Percentiles rank a stretch among this genome's conserved stretches.
Conservation (phyloP, 257 asterid species). For the Plantago major region DNA sequence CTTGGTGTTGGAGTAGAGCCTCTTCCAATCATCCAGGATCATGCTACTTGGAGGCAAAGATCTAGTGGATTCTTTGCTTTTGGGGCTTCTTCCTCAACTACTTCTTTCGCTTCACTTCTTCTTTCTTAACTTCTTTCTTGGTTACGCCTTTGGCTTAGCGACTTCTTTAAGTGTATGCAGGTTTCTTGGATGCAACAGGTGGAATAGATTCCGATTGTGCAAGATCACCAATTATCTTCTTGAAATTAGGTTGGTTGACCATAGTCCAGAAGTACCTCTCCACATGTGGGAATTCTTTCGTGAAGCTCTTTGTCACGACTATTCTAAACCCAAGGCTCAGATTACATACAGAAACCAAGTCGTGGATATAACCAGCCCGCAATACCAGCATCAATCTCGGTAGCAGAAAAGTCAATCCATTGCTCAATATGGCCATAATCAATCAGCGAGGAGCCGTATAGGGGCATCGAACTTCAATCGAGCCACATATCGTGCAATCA, state of each 20-base stretch:
- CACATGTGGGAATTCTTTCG: slow-evolving; percentile 85
- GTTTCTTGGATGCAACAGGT: slow-evolving; percentile 70
- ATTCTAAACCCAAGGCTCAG: slow-evolving; percentile 35
- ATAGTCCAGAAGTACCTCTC: slow-evolving; percentile 91
- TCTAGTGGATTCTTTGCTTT: slow-evolving; percentile 92
- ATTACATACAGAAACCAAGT: slow-evolving; percentile 49
- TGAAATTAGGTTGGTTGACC: slow-evolving; percentile 78
- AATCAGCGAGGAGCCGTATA: slow-evolving; percentile 63
- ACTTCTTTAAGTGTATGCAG: slow-evolving; percentile 60
- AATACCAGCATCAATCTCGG: slow-evolving; percentile 35
- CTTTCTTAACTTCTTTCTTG: slow-evolving; percentile 64
- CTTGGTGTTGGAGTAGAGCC: slow-evolving; percentile 96
- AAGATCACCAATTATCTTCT: slow-evolving; percentile 63
- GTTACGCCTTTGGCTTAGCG: slow-evolving; percentile 60
- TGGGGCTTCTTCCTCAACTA: slow-evolving; percentile 62
- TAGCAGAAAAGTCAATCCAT: slow-evolving; percentile 52
- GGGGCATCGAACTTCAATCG: slow-evolving; percentile 39
- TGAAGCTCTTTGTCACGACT: slow-evolving; percentile 69
- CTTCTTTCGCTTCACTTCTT: slow-evolving; percentile 42
- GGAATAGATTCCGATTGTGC: slow-evolving; percentile 59
- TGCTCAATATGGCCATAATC: slow-evolving; percentile 63
- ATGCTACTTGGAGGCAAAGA: slow-evolving; percentile 90
- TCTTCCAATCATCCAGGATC: slow-evolving; percentile 95
- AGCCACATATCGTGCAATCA: slow-evolving; percentile 88
- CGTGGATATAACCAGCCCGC: slow-evolving; percentile 35